Conservation (phyloP, 768 basidiomycete genomes). For the Lactarius sp. region DNA sequence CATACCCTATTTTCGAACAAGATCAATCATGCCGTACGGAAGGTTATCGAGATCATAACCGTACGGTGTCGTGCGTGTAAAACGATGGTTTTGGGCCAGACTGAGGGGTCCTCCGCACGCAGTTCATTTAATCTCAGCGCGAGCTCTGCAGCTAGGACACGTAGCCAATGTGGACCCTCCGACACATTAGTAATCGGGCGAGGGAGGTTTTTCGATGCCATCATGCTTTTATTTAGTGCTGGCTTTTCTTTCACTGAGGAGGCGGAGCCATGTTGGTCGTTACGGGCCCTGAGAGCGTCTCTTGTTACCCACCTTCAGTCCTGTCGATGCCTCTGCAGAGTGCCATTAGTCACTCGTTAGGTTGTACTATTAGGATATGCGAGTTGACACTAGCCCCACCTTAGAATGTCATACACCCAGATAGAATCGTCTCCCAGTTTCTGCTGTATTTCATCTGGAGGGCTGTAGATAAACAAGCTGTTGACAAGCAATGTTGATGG, state of each 20-base stretch:
- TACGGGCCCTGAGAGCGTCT: background rate
- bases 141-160: constrained; percentile 87
- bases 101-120: constrained; percentile 58
- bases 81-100: constrained; percentile 93
- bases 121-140: constrained; percentile 81
- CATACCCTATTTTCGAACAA: constrained; percentile 2
- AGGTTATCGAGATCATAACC: constrained; percentile 3
- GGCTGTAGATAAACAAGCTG: background rate
- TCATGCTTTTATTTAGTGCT: constrained; percentile 82
- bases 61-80: constrained; percentile 70
- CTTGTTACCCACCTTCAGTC: constrained; percentile 59
- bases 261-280: background rate
- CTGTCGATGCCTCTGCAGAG: constrained; percentile 75
- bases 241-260: constrained; percentile 78
- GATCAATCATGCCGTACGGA: background rate
- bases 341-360: background rate
- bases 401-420: constrained; percentile 89
- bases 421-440: constrained; percentile 79
- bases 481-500: background rate
- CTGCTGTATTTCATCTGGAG: constrained; percentile 39
- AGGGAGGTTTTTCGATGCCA: constrained; percentile 91
- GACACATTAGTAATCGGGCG: constrained; percentile 65
- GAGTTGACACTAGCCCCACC: constrained; percentile 44
- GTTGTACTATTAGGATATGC: background rate
- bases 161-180: constrained; percentile 87